phyloP scores from a whole-genome alignment of 1,284 basidiomycete species.

The Wolfiporia cocos region DNA sequence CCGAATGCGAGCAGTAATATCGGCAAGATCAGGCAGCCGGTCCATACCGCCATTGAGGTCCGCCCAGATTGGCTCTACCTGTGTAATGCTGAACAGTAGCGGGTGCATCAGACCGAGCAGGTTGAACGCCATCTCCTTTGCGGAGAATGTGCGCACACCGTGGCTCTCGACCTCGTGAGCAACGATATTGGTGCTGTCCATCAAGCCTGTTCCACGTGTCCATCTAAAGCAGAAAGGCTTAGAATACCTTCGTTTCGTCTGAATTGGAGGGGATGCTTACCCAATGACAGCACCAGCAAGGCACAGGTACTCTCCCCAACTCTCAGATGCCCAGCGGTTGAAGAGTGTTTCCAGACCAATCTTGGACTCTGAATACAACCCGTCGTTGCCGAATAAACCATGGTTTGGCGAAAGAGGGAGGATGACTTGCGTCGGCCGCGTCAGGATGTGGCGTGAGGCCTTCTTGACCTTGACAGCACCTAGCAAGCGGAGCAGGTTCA shows the following conservation, averaged over 20 bases:
- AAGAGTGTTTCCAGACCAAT: conserved; percentile 97
- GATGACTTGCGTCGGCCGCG: conserved; percentile 96
- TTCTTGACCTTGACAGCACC: conserved; percentile 98
- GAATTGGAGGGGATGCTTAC: no score
- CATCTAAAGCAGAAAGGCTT: conserved; percentile 47
- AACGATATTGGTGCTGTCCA: conserved; percentile 93
- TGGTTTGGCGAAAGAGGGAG: conserved; percentile 97
- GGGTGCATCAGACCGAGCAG: conserved; percentile 99
- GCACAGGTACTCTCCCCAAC: conserved; percentile 98
- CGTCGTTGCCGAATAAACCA: conserved; percentile 96
- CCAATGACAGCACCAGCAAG: conserved; percentile 98
- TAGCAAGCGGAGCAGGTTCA: conserved; percentile 91
- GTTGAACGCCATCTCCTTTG: conserved; percentile 99
- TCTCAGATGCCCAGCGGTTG: conserved; percentile 97
- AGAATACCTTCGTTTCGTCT: no score
- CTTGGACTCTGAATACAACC: conserved; percentile 97
- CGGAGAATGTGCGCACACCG: conserved; percentile 96
- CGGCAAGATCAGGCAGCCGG: conserved; percentile 90
- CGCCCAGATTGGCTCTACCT: conserved; percentile 99
- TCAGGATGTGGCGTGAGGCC: conserved; percentile 92
- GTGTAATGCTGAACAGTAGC: conserved; percentile 99
- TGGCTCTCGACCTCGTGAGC: conserved; percentile 92
- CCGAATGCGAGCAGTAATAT: conserved; percentile 87
- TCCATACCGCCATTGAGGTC: conserved; percentile 98
- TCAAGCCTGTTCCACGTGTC: conserved; percentile 98